Percentiles rank a stretch among this genome's conserved stretches.
Conservation (phyloP, 768 basidiomycete species). For the Leucogyrophana mollusca region DNA sequence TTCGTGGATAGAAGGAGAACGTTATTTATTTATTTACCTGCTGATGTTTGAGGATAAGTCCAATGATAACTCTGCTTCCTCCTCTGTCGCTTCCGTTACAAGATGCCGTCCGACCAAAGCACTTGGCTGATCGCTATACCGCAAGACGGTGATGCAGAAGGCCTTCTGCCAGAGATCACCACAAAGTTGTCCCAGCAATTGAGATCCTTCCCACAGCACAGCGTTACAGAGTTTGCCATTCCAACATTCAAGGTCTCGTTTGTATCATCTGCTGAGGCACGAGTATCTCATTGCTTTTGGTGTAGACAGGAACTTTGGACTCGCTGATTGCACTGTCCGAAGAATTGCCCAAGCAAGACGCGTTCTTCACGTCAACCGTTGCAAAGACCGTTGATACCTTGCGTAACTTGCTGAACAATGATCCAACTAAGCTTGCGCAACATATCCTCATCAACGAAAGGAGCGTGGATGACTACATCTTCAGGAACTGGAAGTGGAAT, state of each 20-base stretch:
- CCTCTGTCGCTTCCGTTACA: not conserved
- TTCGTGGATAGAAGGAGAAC: conserved; percentile 2
- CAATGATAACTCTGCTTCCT: not conserved
- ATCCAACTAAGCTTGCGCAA: conserved; percentile 69
- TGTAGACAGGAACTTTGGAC: conserved; percentile 91
- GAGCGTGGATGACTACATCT: conserved; percentile 73
- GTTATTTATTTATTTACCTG: conserved; percentile 16
- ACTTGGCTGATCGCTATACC: conserved; percentile 93
- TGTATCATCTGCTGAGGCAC: not conserved
- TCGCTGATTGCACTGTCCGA: conserved; percentile 87
- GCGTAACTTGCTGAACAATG: conserved; percentile 86
- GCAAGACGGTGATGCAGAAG: conserved; percentile 81
- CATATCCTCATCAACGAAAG: conserved; percentile 81
- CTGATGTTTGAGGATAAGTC: conserved; percentile 5
- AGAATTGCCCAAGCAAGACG: conserved; percentile 88
- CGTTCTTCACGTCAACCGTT: conserved; percentile 81
- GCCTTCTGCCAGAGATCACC: conserved; percentile 61
- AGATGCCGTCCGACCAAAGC: conserved; percentile 94
- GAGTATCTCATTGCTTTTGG: conserved; percentile 9
- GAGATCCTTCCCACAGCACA: conserved; percentile 44
- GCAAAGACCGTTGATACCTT: conserved; percentile 95
- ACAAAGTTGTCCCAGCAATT: conserved; percentile 61
- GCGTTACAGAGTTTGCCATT: conserved; percentile 65
- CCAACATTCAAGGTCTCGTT: conserved; percentile 86
- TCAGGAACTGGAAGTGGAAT: conserved; percentile 92